Base-by-base conservation (phyloP, 2,329 filamentous ascomycete species). In the Zopfia rhizophila region DNA sequence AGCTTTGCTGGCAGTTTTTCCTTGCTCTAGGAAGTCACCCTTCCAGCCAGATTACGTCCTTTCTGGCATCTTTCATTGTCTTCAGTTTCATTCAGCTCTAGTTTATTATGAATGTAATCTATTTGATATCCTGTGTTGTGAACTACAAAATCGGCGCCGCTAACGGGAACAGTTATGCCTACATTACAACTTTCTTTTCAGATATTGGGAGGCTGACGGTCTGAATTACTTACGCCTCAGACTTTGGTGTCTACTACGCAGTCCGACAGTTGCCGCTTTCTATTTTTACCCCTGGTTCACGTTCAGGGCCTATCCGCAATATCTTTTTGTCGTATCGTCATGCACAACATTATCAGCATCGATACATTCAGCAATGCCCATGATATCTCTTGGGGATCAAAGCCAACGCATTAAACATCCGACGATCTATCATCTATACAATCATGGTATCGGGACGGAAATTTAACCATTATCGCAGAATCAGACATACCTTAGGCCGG, bases 311-410 rank as follows among this genome's bases (percentile, higher is more conserved):
- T 97, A 96, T 83, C 88, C 88, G n/a, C 85, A 88, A 67, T 97
- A 97, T 73, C 79, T 97, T 61, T 77, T 96, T 45, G 84, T 96
- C 66, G 92, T 93, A 82, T 95, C 91, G 12, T 94, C 91, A 11
- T 97, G 96, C 78, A 92, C 85, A 97, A 97, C 80, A 93, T 97
- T 61, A 86, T 97, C 65, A 97, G 95, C 83, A 91, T 97, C 38
- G 97, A 97, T 75, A 91, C 93, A 47, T 97, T 96, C 83, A 94
- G 91, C 85, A 97, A 97, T 79, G 97, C 92, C 93, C 93, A 97
- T 75, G 93, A 97, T 78, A 93, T 97, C 38, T 96, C 92, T 7
- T 97, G 93, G 93, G 93, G 93, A 82, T 97, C 93, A 76, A 97
- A 97, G 81, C n/a, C n/a, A n/a, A n/a, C n/a, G n/a, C n/a, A n/a